These are phyloP conservation scores for Shiraia bambusicola DNA, from an alignment of 2,329 filamentous ascomycete genomes.

Conservation along the genomic window DNA sequence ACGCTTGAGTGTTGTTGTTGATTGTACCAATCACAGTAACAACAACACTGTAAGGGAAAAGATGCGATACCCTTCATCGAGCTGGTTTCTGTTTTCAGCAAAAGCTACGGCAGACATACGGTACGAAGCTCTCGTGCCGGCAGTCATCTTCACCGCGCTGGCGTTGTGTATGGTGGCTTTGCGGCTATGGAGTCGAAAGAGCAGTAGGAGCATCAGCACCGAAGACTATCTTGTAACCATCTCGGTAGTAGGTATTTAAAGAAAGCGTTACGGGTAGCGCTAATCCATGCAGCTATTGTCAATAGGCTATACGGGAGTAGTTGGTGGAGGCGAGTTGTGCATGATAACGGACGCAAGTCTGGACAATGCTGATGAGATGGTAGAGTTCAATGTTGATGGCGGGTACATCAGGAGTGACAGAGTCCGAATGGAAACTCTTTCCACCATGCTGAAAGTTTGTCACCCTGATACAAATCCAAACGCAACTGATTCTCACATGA, in stretches of 20 bases:
- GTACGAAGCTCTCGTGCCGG: conserved; percentile 25
- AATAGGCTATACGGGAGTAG: conserved; percentile 27
- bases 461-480: neutral
- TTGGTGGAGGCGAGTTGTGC: conserved; percentile 22
- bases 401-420: neutral
- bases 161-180: conserved; percentile 25
- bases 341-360: neutral
- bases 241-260: conserved; percentile 23
- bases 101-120: conserved; percentile 26
- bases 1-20: no score
- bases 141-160: conserved; percentile 26
- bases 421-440: conserved; percentile 1
- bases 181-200: conserved; percentile 32
- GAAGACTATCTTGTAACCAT: conserved; percentile 35
- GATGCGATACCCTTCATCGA: conserved; percentile 23
- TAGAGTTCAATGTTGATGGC: conserved; percentile 14
- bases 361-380: neutral
- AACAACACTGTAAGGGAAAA: neutral
- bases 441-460: conserved; percentile 24
- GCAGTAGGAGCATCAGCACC: conserved; percentile 7
- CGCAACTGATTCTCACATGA: neutral
- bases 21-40: neutral
- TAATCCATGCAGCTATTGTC: conserved; percentile 26
- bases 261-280: neutral
- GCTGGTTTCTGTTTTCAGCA: conserved; percentile 26